Percentiles rank a stretch among this genome's conserved stretches.
Evolutionary conservation across 179 eudicot species (phyloP).

Genomic region (Drosera spatulata): DNA sequence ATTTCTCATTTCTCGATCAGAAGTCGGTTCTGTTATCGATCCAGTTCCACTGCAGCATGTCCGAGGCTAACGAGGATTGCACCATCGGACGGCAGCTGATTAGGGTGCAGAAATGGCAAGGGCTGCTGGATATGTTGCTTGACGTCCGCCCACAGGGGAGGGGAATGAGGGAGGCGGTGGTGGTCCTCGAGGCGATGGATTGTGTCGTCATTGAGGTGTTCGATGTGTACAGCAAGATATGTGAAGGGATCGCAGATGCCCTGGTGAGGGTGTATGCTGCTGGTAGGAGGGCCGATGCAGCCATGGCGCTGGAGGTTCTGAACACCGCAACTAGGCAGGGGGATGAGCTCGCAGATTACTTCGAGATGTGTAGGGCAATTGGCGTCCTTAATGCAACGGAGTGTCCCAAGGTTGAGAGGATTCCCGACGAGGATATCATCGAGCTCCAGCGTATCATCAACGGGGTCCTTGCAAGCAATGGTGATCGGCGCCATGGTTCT

Average conservation of each 20-base stretch:
- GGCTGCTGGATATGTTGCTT: conserved; percentile 39
- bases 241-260: conserved; percentile 47
- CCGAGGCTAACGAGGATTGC: background rate
- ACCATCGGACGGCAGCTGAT: conserved; percentile 14
- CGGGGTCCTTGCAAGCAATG: conserved; percentile 8
- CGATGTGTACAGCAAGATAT: conserved; percentile 51
- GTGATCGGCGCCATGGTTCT: background rate
- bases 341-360: conserved; percentile 35
- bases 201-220: conserved; percentile 58
- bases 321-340: conserved; percentile 50
- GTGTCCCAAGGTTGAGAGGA: conserved; percentile 30
- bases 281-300: conserved; percentile 29
- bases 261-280: conserved; percentile 27
- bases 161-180: conserved; percentile 4
- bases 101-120: conserved; percentile 47
- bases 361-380: conserved; percentile 37
- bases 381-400: conserved; percentile 38
- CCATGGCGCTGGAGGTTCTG: conserved; percentile 33
- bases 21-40: conserved; percentile 15
- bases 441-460: conserved; percentile 42
- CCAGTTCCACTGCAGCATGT: conserved; percentile 8
- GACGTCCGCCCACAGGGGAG: conserved; percentile 35
- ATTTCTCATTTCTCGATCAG: conserved; percentile 19
- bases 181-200: conserved; percentile 67
- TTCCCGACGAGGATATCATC: conserved; percentile 43